A percentile compares a stretch with the other conserved stretches of the same genome.
These are phyloP conservation scores for Sambucus nigra DNA, from an alignment of 129 eudicot genomes.

Conservation along the genomic window DNA sequence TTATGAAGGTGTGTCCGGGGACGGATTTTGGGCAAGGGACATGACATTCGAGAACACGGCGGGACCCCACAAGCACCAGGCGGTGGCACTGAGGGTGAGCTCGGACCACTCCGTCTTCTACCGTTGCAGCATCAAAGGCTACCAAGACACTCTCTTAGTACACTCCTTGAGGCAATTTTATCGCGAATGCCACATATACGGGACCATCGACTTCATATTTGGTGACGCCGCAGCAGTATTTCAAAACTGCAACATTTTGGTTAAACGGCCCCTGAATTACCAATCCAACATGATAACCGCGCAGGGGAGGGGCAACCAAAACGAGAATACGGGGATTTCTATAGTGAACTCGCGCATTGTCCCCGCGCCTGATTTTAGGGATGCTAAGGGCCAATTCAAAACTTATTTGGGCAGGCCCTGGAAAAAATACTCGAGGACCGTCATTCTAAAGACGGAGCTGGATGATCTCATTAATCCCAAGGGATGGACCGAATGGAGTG, in stretches of 20 bases:
- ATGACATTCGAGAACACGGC: constrained; percentile 45
- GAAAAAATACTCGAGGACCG: constrained; percentile 46
- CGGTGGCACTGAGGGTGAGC: constrained; percentile 29
- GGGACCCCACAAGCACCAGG: constrained; percentile 42
- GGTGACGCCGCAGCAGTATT: constrained; percentile 30
- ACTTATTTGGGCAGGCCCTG: constrained; percentile 53
- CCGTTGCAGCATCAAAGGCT: constrained; percentile 37
- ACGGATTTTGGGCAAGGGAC: constrained; percentile 33
- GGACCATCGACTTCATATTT: constrained; percentile 38
- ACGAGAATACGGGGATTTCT: constrained; percentile 44
- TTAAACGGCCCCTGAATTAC: constrained; percentile 20
- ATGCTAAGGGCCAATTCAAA: constrained; percentile 19
- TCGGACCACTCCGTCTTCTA: constrained; percentile 36
- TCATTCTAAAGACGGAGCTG: constrained; percentile 31
- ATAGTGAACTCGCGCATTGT: constrained; percentile 21
- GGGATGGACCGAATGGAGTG: constrained; percentile 57
- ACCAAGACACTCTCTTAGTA: constrained; percentile 38
- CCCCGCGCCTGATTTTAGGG: constrained; percentile 24
- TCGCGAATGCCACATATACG: constrained; percentile 35
- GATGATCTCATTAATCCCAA: constrained; percentile 38
- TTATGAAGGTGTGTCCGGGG: constrained; percentile 26
- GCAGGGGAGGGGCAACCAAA: constrained; percentile 23
- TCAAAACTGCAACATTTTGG: constrained; percentile 29
- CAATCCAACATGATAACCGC: constrained; percentile 44
- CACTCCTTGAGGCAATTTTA: constrained; percentile 35